Evolutionary conservation across 2,329 filamentous ascomycete species (phyloP), one percentile per base, ranked within the genome.

Genomic region (Colletotrichum cordylinicola): DNA sequence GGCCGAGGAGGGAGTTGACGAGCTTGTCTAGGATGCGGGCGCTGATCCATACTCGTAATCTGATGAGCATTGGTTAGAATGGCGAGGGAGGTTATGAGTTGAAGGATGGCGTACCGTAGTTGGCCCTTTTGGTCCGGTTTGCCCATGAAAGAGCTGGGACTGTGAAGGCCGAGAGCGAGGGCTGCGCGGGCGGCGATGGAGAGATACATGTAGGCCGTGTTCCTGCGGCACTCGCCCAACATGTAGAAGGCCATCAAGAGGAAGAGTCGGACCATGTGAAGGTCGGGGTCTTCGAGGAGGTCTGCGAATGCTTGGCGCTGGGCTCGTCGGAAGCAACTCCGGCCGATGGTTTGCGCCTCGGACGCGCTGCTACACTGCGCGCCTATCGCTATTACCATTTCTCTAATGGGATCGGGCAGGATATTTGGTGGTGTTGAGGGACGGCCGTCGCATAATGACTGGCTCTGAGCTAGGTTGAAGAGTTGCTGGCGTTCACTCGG

Each of bases 171-270:
- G 1, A 93, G 79, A 1, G 90, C 89, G 9, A 89, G 88, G 1
- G 91, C 91, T 1, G 91, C 89, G 71, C 90, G 88, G 0, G 88
- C 85, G 2, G 91, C 91, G 16, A 92, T 88, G 0, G 91, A 91
- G 6, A 93, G 80, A 71, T 92, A 93, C 89, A 93, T 91, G 69
- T 91, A 93, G 0, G 91, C 91, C 2, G 91, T 33, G 9, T 92
- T 92, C 12, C 90, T 85, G 33, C 89, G 89, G 70, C 90, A 92
- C 6, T 89, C 89, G 0, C 89, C 90, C 3, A 91, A 84, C 87
- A 91, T 90, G 77, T 91, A 92, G 77, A 91, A 91, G 2, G 90
- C 86, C 87, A 92, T 89, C n/a, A 91, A 83, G 2, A 91, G 81
- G 77, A 91, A 92, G 0, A 85, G 83, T 21, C 88, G 84, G 7